Evolutionary conservation across 1,284 basidiomycete species (phyloP), one percentile per base, ranked within the genome.

Genomic region (Spongiforma sp.): DNA sequence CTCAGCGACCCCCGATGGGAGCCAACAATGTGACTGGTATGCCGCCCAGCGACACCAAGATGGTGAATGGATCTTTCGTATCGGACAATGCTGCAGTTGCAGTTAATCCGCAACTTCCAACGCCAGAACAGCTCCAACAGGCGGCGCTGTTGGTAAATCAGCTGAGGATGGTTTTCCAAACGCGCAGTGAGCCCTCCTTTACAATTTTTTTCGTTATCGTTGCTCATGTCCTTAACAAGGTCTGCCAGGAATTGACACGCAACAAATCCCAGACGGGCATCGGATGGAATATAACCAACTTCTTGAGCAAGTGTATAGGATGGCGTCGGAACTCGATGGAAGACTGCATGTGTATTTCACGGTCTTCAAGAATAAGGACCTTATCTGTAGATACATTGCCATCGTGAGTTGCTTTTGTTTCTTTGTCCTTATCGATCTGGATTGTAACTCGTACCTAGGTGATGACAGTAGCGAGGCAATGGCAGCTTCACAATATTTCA

Each of bases 391-490:
- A 73, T 74, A 86, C 32, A 76, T 88, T 46, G 73, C 79, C 12
- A 86, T 89, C 61, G 90, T 91, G 67, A 65, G 86, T 69, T 39
- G n/a, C n/a, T 60, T 70, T 69, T 68, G 48, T 71, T 50, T 63
- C 50, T 52, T 71, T 63, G 46, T 64, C 32, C 55, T 61, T 33
- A 21, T 52, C 48, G 37, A 36, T 19, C 62, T 69, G 26, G 65
- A 62, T 15, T 62, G 46, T 63, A 58, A 34, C 41, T 57, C 21
- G 32, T 43, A 64, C 57, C 60, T 66, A 91, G 88, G 82, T 84
- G 54, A 70, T 81, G 58, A 82, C 83, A 6, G 83, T 86, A 24
- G 76, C 79, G 50, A 81, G 81, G 55, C 90, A 92, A 77, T 78
- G 84, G 36, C 71, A 70, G 9, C 74, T 87, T 62, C 68, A 81